Conservation (phyloP, 768 basidiomycete species). For the Dacryopinax spathularia region DNA sequence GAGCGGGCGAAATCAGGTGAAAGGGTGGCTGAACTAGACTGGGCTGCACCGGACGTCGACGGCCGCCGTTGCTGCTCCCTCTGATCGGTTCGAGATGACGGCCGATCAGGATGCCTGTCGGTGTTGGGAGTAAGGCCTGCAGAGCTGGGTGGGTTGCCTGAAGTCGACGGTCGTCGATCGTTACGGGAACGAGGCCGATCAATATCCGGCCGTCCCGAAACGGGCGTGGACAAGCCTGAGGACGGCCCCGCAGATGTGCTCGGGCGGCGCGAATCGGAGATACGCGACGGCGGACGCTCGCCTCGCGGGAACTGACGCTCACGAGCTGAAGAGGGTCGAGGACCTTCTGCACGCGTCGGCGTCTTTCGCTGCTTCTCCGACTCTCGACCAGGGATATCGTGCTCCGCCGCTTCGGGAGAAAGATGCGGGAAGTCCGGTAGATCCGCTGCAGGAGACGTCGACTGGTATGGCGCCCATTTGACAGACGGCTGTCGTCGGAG, state of each 20-base stretch:
- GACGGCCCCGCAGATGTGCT: neutral
- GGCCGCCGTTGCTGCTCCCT: neutral
- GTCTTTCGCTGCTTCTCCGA: no score
- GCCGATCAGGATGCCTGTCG: neutral
- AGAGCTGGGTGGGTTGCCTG: neutral
- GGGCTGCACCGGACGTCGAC: neutral
- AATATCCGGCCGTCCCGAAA: neutral
- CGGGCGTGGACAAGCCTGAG: neutral
- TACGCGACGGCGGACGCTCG: neutral
- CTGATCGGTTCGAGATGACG: neutral
- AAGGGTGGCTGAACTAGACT: neutral
- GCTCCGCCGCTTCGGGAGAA: constrained; percentile 65
- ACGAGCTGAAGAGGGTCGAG: neutral
- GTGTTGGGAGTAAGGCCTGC: neutral
- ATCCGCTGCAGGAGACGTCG: constrained; percentile 10
- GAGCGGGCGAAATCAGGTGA: neutral
- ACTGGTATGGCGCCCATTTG: constrained; percentile 71
- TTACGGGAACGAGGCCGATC: neutral
- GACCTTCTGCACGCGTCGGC: neutral
- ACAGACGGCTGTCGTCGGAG: constrained; percentile 66
- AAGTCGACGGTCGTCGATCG: neutral
- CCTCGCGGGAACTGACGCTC: neutral
- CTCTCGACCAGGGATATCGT: constrained; percentile 35
- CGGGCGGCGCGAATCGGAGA: neutral
- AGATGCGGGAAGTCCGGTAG: constrained; percentile 54